A percentile compares a stretch with the other conserved stretches of the same genome.
phyloP scores from a whole-genome alignment of 192 early-diverging fungal genomes.

The Dimargaris verticillata region DNA sequence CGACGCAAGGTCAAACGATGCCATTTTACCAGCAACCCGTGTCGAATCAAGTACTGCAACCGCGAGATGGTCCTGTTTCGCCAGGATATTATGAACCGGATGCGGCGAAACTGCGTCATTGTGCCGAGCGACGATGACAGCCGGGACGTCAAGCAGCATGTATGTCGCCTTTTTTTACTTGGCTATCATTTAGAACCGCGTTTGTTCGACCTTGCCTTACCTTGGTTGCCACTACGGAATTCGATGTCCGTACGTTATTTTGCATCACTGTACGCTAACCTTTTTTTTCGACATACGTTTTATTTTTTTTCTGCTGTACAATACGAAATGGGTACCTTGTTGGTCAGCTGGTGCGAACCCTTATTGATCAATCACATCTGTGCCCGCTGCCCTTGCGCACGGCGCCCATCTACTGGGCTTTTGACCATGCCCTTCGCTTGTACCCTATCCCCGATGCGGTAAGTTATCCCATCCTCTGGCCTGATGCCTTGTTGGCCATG shows the following conservation, averaged over 20 bases:
- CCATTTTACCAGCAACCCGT: conserved; percentile 69
- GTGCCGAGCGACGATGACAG: conserved; percentile 32
- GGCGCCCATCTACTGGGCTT: conserved; percentile 63
- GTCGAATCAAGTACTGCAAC: conserved; percentile 74
- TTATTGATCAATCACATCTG: conserved; percentile 74
- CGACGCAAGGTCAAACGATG: conserved; percentile 35
- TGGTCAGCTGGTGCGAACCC: conserved; percentile 43
- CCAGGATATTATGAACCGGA: conserved; percentile 60
- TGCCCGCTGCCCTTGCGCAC: conserved; percentile 60
- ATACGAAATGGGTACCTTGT: too few relatives aligned
- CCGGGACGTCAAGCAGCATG: conserved; percentile 21
- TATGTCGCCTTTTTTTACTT: too few relatives aligned
- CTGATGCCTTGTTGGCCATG: too few relatives aligned
- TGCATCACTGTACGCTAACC: too few relatives aligned
- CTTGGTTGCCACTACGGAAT: too few relatives aligned
- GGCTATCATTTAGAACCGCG: too few relatives aligned
- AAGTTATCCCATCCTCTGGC: too few relatives aligned
- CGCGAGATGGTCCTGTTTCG: conserved; percentile 85
- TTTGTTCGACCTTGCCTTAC: too few relatives aligned
- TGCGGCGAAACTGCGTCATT: conserved; percentile 59
- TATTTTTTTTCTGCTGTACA: too few relatives aligned
- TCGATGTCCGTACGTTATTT: too few relatives aligned
- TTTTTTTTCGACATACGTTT: too few relatives aligned
- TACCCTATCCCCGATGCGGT: conserved; percentile 79
- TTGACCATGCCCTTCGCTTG: conserved; percentile 67